A percentile compares a stretch with the other conserved stretches of the same genome.
Conservation (phyloP, 129 eudicot species). For the Centella asiatica region DNA sequence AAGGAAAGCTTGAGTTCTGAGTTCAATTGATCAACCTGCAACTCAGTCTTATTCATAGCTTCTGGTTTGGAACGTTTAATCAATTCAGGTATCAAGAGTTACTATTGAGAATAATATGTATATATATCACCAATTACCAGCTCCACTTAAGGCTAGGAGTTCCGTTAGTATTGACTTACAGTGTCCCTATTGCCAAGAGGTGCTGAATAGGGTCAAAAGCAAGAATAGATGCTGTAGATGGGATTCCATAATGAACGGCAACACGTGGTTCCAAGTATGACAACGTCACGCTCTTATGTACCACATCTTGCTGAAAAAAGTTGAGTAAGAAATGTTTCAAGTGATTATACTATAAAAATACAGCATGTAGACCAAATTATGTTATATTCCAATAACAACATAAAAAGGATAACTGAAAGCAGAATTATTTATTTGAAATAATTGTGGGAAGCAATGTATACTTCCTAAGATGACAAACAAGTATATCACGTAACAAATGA, state of each 20-base stretch:
- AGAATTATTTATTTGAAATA: too few relatives aligned
- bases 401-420: too few relatives aligned
- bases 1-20: too few relatives aligned
- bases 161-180: slow-evolving; percentile 49
- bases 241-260: slow-evolving; percentile 81
- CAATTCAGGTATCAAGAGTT: too few relatives aligned
- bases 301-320: slow-evolving; percentile 7
- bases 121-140: not conserved
- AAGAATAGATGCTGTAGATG: slow-evolving; percentile 76
- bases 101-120: too few relatives aligned
- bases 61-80: too few relatives aligned
- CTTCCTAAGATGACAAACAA: too few relatives aligned
- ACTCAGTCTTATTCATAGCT: too few relatives aligned
- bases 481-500: too few relatives aligned
- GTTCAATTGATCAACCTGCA: too few relatives aligned
- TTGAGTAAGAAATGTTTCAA: not conserved
- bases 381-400: not conserved
- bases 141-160: slow-evolving; percentile 11
- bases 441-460: too few relatives aligned
- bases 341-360: not conserved
- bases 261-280: slow-evolving; percentile 45
- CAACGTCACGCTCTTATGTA: slow-evolving; percentile 10
- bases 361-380: not conserved
- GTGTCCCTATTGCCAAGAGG: slow-evolving; percentile 78
- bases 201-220: slow-evolving; percentile 73